Base-by-base conservation (phyloP, 345 rosid species). In the Rhizophora mangle region DNA sequence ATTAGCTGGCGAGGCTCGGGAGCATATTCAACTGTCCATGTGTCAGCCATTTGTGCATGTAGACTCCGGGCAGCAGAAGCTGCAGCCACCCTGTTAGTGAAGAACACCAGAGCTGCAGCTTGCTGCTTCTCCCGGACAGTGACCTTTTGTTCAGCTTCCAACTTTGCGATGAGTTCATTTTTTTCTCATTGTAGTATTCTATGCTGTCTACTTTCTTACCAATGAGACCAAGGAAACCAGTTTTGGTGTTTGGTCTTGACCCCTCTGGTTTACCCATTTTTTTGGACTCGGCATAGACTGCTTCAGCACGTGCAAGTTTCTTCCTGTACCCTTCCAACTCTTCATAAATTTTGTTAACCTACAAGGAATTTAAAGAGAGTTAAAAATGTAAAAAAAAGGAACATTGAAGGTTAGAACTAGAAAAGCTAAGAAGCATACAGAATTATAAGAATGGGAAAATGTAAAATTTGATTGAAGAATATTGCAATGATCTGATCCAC, bases 261-360 rank as follows among this genome's bases (percentile, higher is more conserved):
- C 86, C 86, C 71, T 82, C 85, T 0, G 84, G 80, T 53, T 75
- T 72, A 63, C 81, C 78, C 1, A 63, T 62, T 5, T 63, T 71
- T 76, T 69, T 80, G 22, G 92, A 83, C 53, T 70, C 67, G 5
- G 73, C 83, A 60, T 72, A 76, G 62, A 87, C 59, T 8, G 88
- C 91, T 80, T 91, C 97, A 8, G 94, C 87, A 18, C 72, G 96
- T 3, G 72, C 88, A 60, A 91, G 96, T 82, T 91, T 93, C 86
- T 89, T 94, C 74, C 72, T 89, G 84, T 74, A 93, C 34, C 89
- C 89, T 81, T 88, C 96, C 78, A 94, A 69, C 22, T 84, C 79
- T 65, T 72, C 57, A 80, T 87, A 85, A 65, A 91, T 85, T 82
- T 94, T 91, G 80, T 91, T 78, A 66, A 85, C 95, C 98, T 93